Percentiles rank a stretch among this genome's conserved stretches.
These are phyloP conservation scores for Vachellia pachyceras DNA, from an alignment of 306 rosid species.

Conservation along the genomic window DNA sequence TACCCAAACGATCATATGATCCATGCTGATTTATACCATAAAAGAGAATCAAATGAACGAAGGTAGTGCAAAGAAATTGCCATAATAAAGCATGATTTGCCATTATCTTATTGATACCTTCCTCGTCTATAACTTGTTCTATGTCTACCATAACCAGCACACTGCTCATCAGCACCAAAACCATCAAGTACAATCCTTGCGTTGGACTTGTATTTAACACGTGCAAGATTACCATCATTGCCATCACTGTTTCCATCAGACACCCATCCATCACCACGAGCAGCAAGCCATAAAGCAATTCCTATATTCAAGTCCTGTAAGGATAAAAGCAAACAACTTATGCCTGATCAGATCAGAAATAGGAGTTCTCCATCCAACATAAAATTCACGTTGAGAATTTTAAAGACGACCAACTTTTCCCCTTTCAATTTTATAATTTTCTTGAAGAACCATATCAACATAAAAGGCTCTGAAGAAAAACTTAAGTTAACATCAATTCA, in stretches of 20 bases:
- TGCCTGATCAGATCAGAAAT: constrained; percentile 30
- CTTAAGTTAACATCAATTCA: constrained; percentile 21
- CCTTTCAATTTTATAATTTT: constrained; percentile 3
- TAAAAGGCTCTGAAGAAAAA: constrained; percentile 22
- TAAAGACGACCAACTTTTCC: neutral
- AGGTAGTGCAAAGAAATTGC: neutral
- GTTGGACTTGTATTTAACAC: constrained; percentile 71
- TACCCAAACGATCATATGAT: constrained; percentile 17
- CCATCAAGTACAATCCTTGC: constrained; percentile 97
- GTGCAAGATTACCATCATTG: constrained; percentile 48
- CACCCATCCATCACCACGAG: constrained; percentile 88
- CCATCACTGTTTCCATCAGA: constrained; percentile 49
- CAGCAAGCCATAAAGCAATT: constrained; percentile 91
- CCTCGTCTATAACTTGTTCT: constrained; percentile 81
- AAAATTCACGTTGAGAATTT: constrained; percentile 12
- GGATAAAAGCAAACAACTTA: constrained; percentile 25
- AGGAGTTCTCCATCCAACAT: constrained; percentile 16
- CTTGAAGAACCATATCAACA: constrained; percentile 2
- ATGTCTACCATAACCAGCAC: constrained; percentile 99
- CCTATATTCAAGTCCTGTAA: constrained; percentile 92
- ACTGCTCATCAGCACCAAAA: constrained; percentile 98
- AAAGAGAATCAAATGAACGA: constrained; percentile 10
- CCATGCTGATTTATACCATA: neutral
- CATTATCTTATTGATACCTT: constrained; percentile 57
- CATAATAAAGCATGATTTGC: constrained; percentile 31